phyloP scores from a whole-genome alignment of 345 rosid genomes.

The Populus tremula region DNA sequence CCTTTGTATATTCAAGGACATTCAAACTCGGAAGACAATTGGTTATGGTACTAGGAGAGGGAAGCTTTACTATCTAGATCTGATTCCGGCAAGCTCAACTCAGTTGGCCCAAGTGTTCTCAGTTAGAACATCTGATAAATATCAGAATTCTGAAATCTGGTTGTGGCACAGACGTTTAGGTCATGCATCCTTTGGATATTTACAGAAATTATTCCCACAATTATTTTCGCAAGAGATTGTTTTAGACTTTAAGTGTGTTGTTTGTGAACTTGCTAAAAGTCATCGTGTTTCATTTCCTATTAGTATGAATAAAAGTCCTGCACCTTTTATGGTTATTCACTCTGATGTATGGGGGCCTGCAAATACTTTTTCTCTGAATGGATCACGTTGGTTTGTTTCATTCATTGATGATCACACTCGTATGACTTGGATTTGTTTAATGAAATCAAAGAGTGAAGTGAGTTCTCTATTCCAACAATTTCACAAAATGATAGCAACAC shows the following conservation, averaged over 20 bases:
- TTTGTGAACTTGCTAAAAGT: background rate
- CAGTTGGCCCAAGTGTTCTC: too few relatives aligned
- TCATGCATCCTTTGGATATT: too few relatives aligned
- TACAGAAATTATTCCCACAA: background rate
- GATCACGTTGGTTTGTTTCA: background rate
- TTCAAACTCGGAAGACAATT: background rate
- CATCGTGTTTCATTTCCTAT: background rate
- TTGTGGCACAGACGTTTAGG: background rate
- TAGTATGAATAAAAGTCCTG: too few relatives aligned
- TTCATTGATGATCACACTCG: background rate
- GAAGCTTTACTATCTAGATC: background rate
- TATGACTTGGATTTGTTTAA: background rate
- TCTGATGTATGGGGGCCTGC: background rate
- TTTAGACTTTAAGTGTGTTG: background rate
- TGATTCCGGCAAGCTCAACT: too few relatives aligned
- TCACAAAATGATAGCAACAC: background rate
- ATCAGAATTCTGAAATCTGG: too few relatives aligned
- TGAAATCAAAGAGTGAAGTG: background rate
- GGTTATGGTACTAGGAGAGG: background rate
- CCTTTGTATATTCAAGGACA: background rate
- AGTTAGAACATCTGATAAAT: fast-evolving
- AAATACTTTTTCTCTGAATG: too few relatives aligned
- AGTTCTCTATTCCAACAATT: background rate
- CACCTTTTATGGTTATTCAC: background rate
- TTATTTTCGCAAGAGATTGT: background rate